Percentiles rank a stretch among this genome's conserved stretches.
Evolutionary conservation across 2,329 filamentous ascomycete species (phyloP).

Genomic region (Calonectria multiphialidica): DNA sequence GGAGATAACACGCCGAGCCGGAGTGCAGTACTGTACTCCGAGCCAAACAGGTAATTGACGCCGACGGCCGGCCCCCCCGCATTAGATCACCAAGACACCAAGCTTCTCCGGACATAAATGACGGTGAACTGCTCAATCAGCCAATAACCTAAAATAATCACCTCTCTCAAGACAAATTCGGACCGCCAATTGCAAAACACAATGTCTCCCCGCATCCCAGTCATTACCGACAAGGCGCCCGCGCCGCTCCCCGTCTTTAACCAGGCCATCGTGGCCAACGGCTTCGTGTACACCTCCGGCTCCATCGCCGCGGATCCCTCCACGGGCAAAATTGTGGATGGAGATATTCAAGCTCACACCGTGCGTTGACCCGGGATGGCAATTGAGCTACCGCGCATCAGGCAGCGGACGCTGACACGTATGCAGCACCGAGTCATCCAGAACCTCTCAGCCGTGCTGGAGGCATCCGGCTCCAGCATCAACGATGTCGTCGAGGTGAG

Average conservation of each 20-base stretch:
- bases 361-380: conserved; percentile 36
- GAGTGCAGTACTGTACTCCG: conserved; percentile 3
- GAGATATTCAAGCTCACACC: conserved; percentile 75
- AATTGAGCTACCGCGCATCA: background rate
- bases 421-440: conserved; percentile 69
- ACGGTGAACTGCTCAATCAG: background rate
- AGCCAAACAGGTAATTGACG: background rate
- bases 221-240: conserved; percentile 40
- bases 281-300: conserved; percentile 77
- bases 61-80: background rate
- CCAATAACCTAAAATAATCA: background rate
- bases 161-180: background rate
- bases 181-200: background rate
- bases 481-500: conserved; percentile 77
- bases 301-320: conserved; percentile 73
- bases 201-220: conserved; percentile 36
- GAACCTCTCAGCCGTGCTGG: conserved; percentile 77
- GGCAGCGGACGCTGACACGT: background rate
- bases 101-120: background rate
- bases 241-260: conserved; percentile 36
- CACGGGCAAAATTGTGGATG: conserved; percentile 70
- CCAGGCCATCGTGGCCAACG: conserved; percentile 62
- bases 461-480: conserved; percentile 74
- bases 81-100: background rate
- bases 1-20: background rate